phyloP scores from a whole-genome alignment of 2,329 filamentous ascomycete genomes.

The Ilyonectria destructans region DNA sequence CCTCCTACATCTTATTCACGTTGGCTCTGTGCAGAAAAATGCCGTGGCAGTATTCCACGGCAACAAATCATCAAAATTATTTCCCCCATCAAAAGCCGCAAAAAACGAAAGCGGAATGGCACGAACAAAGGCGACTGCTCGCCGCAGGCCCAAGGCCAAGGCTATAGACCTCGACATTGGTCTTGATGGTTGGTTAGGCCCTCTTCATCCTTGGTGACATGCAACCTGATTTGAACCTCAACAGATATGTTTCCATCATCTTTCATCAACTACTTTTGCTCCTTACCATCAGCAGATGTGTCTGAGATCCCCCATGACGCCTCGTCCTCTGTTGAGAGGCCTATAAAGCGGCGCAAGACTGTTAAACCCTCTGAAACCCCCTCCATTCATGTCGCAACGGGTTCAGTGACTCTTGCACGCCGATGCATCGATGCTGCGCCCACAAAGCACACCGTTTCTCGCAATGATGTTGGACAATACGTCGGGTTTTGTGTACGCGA shows the following conservation, averaged over 20 bases:
- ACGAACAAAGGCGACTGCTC: slow-evolving; percentile 23
- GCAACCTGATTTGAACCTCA: slow-evolving; percentile 11
- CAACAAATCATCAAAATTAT: slow-evolving; percentile 4
- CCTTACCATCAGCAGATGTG: slow-evolving; percentile 39
- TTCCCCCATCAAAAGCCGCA: neutral
- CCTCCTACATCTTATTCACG: slow-evolving; percentile 33
- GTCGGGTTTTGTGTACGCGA: slow-evolving; percentile 38
- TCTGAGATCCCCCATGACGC: slow-evolving; percentile 22
- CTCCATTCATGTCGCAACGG: slow-evolving; percentile 49
- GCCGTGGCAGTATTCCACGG: neutral
- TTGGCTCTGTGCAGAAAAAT: slow-evolving; percentile 15
- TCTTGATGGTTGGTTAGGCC: slow-evolving; percentile 46
- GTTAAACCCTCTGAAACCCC: slow-evolving; percentile 23
- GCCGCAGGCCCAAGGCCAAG: neutral
- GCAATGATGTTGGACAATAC: slow-evolving; percentile 42
- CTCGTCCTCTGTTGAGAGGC: slow-evolving; percentile 38
- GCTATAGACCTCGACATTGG: slow-evolving; percentile 36
- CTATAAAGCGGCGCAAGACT: slow-evolving; percentile 54
- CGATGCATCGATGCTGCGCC: slow-evolving; percentile 36
- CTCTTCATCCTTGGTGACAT: neutral
- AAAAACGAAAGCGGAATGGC: slow-evolving; percentile 32
- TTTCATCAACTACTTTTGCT: slow-evolving; percentile 44
- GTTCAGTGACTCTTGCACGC: slow-evolving; percentile 49
- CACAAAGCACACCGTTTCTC: slow-evolving; percentile 21
- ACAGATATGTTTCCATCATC: slow-evolving; percentile 47